Base-by-base conservation (phyloP, 306 rosid genomes). In the Oemleria cerasiformis region DNA sequence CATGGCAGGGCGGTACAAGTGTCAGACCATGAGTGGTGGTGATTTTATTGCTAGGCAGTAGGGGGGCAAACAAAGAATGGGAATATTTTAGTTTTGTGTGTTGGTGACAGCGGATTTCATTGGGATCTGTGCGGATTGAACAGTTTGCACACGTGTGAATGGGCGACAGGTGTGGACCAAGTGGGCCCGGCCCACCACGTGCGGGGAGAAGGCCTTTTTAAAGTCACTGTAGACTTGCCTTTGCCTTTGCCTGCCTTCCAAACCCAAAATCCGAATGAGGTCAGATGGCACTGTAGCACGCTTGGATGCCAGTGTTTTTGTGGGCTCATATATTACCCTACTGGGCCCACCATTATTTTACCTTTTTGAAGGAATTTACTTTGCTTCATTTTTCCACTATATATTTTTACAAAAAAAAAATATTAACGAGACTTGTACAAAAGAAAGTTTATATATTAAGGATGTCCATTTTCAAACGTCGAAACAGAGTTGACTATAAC, bases 141-240 rank as follows among this genome's bases (percentile, higher is more conserved):
- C 19, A 30, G 64, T 54, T 8, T 41, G 65, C 85, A 79, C 98
- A 90, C 96, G 95, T 90, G 98, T 86, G 86, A 90, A 85, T 79
- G 91, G 74, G 72, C 54, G 83, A 90, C 91, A 77, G 73, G 73
- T 79, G 34, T 73, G 77, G 62, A 76, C 74, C 86, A 83, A 12
- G 48, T 7, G 45, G 96, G 90, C 60, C 87, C 90, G 62, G 5
- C 76, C 68, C 84, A 72, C 84, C 95, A 90, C 96, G 96, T 90
- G 96, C 84, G 86, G 80, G 56, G 84, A 62, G 72, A 72, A 77
- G 39, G 41, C 20, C 64, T 3, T 59, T 59, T 14, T 34, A 34
- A 59, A 14, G 64, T 23, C 62, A 23, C 17, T 5, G 39, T 53
- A n/a, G 62, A 56, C 9, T 53, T 10, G 21, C 4, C 16, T 3